Conservation (phyloP, 1,139 yeast genomes). For the Yamadazyma diddensiae region DNA sequence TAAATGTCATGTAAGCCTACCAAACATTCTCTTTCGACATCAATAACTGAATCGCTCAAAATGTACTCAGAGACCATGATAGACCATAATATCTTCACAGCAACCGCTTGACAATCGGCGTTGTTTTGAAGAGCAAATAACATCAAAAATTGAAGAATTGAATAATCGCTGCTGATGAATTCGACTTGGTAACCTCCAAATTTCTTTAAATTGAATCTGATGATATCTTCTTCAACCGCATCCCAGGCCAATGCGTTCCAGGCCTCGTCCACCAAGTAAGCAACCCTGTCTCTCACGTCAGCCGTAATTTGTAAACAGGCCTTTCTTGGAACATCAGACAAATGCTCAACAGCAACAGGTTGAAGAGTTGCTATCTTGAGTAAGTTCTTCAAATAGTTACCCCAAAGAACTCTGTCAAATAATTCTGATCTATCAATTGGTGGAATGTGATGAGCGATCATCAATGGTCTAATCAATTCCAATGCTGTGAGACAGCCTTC, state of each 20-base stretch:
- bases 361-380: conserved; percentile 52
- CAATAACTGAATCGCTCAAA: conserved; percentile 56
- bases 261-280: conserved; percentile 52
- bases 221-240: conserved; percentile 54
- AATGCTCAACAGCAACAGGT: conserved; percentile 60
- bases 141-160: conserved; percentile 63
- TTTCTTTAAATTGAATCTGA: conserved; percentile 58
- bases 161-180: conserved; percentile 57
- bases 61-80: conserved; percentile 66
- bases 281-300: conserved; percentile 60
- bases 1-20: conserved; percentile 65
- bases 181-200: conserved; percentile 75
- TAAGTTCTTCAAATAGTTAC: conserved; percentile 57
- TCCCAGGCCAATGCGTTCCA: conserved; percentile 81
- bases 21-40: conserved; percentile 62
- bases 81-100: conserved; percentile 71
- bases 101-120: conserved; percentile 57
- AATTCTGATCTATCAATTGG: conserved; percentile 44
- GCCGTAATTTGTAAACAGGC: conserved; percentile 67
- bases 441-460: conserved; percentile 56
- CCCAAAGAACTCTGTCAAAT: conserved; percentile 61
- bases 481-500: conserved; percentile 59
- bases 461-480: conserved; percentile 54
- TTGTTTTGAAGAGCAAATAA: conserved; percentile 70
- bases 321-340: conserved; percentile 69